These are phyloP conservation scores for Tuber calosporum DNA, from an alignment of 495 filamentous ascomycete species.

Conservation along the genomic window DNA sequence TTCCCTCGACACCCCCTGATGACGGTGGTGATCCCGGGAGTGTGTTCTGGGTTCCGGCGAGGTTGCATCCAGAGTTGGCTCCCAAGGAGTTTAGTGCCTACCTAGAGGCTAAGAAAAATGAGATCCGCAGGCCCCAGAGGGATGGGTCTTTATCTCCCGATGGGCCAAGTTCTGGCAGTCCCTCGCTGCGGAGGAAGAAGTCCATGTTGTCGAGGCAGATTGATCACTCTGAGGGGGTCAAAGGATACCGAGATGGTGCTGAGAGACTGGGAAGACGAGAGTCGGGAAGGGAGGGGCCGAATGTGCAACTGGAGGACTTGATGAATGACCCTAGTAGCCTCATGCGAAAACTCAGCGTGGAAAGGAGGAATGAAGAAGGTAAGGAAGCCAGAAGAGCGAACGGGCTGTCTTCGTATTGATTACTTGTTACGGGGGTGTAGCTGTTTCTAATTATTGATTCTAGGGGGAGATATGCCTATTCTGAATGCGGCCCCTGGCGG, in stretches of 20 bases:
- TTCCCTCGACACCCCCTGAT: constrained; percentile 66
- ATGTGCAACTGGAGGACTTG: constrained; percentile 60
- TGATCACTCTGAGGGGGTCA: constrained; percentile 58
- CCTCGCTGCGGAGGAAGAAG: constrained; percentile 73
- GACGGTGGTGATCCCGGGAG: constrained; percentile 82
- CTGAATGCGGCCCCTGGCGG: constrained; percentile 64
- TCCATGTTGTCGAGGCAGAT: constrained; percentile 94
- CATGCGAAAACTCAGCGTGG: constrained; percentile 59
- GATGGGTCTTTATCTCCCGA: constrained; percentile 63
- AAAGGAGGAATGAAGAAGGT: constrained; percentile 44
- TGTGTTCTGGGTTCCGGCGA: constrained; percentile 91
- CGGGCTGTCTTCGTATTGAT: constrained; percentile 3
- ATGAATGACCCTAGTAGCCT: constrained; percentile 72
- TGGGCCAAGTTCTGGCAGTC: constrained; percentile 48
- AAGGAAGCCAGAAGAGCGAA: constrained; percentile 8
- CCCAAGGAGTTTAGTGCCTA: constrained; percentile 96
- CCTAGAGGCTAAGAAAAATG: constrained; percentile 81
- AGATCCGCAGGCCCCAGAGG: constrained; percentile 56
- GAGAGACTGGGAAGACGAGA: constrained; percentile 72
- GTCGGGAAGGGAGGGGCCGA: constrained; percentile 52
- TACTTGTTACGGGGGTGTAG: not conserved
- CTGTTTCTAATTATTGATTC: constrained; percentile 20
- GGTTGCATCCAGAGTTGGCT: constrained; percentile 88
- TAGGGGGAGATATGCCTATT: constrained; percentile 66
- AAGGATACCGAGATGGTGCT: constrained; percentile 76